Evolutionary conservation across 345 rosid species (phyloP).

Genomic region (Capsella bursapastoris): DNA sequence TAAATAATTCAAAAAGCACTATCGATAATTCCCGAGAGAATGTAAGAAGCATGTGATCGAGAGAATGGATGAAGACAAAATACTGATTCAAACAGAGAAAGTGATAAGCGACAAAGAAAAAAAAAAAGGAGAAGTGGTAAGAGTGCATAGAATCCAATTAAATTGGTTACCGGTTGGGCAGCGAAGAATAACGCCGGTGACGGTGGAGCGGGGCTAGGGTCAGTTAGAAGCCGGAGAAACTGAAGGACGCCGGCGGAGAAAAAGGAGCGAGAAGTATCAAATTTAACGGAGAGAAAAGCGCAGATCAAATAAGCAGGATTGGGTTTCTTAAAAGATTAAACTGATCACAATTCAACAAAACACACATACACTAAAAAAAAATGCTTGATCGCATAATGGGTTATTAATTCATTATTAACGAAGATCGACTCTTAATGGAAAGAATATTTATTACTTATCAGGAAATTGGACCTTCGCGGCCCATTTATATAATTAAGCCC

Average conservation of each 20-base stretch:
- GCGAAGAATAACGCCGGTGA: conserved; percentile 10
- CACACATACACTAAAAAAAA: background rate
- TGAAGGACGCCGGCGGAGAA: conserved; percentile 41
- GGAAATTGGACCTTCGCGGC: no score
- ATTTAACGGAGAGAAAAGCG: conserved; percentile 22
- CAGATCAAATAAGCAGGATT: background rate
- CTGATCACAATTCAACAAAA: background rate
- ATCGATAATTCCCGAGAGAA: background rate
- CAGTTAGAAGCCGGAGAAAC: conserved; percentile 37
- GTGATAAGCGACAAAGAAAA: background rate
- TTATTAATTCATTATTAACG: background rate
- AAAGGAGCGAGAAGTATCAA: conserved; percentile 33
- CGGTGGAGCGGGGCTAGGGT: conserved; percentile 36
- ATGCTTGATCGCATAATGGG: background rate
- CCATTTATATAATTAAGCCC: no score
- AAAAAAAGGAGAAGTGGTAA: background rate
- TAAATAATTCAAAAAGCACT: background rate
- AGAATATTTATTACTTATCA: no score
- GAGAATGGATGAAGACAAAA: background rate
- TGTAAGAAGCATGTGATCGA: background rate
- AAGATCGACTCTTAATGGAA: no score
- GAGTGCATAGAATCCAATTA: background rate
- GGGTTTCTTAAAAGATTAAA: background rate
- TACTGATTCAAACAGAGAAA: background rate
- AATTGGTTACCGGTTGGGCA: conserved; percentile 27